Conservation (phyloP, 2,329 filamentous ascomycete genomes). For the Fonsecaea nubica region DNA sequence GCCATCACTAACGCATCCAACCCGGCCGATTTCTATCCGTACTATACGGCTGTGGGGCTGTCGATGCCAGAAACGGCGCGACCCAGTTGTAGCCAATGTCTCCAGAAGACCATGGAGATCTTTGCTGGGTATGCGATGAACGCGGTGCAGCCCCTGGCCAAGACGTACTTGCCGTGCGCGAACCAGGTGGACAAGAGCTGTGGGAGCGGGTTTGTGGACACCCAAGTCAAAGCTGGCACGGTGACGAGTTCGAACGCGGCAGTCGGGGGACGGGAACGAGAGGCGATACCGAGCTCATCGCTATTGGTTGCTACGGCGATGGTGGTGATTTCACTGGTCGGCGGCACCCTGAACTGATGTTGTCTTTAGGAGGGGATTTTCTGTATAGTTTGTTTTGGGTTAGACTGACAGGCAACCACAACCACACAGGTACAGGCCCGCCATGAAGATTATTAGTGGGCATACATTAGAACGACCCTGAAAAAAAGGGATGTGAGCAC, state of each 20-base stretch:
- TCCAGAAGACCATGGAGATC: constrained; percentile 80
- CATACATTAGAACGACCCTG: no score
- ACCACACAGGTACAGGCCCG: no score
- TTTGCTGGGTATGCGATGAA: constrained; percentile 74
- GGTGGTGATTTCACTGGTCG: background rate
- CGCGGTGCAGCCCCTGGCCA: constrained; percentile 68
- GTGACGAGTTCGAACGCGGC: constrained; percentile 18
- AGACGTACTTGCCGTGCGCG: constrained; percentile 75
- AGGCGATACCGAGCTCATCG: background rate
- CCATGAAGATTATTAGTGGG: no score
- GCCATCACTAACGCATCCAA: constrained; percentile 78
- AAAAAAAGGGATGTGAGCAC: no score
- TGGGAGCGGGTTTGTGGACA: constrained; percentile 61
- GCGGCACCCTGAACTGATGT: background rate
- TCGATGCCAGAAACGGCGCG: constrained; percentile 68
- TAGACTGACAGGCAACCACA: no score
- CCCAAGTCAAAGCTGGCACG: constrained; percentile 48
- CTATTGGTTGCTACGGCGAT: background rate
- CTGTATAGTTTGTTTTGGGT: no score
- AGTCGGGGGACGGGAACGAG: background rate
- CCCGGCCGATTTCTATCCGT: constrained; percentile 77
- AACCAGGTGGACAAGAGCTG: constrained; percentile 72
- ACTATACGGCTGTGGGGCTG: constrained; percentile 82
- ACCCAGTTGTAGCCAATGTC: constrained; percentile 78
- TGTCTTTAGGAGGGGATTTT: background rate